These are phyloP conservation scores for Sclerotinia minor DNA, from an alignment of 2,329 filamentous ascomycete species.

Conservation along the genomic window DNA sequence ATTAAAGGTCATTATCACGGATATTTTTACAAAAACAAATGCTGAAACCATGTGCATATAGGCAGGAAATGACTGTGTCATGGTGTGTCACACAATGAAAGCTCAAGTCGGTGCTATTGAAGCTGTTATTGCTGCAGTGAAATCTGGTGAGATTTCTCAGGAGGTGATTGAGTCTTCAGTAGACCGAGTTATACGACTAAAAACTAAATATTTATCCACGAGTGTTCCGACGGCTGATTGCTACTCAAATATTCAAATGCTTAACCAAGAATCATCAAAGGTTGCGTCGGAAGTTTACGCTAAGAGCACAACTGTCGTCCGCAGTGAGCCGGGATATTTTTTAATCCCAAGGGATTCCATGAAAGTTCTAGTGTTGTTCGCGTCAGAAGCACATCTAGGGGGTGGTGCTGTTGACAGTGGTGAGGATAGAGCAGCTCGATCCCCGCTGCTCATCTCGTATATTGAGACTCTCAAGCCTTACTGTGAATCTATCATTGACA, in stretches of 20 bases:
- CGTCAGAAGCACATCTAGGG: constrained; percentile 41
- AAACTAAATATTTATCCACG: constrained; percentile 39
- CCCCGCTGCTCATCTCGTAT: constrained; percentile 42
- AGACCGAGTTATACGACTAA: constrained; percentile 43
- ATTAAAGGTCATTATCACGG: constrained; percentile 37
- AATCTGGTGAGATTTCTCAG: constrained; percentile 42
- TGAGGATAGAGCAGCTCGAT: constrained; percentile 41
- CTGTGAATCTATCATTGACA: constrained; percentile 38
- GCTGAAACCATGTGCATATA: constrained; percentile 6
- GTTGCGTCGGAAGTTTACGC: constrained; percentile 44
- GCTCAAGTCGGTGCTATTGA: constrained; percentile 46
- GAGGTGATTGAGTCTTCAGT: constrained; percentile 43
- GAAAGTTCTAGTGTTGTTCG: constrained; percentile 44
- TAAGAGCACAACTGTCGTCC: constrained; percentile 46
- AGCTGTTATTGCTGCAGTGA: constrained; percentile 43
- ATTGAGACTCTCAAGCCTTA: constrained; percentile 41
- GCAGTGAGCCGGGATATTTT: constrained; percentile 39
- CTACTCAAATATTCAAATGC: constrained; percentile 30
- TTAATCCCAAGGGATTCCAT: constrained; percentile 36
- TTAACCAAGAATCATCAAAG: constrained; percentile 29
- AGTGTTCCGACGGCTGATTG: constrained; percentile 38
- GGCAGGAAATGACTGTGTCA: constrained; percentile 48
- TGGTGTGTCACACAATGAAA: constrained; percentile 48
- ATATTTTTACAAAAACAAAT: neutral
- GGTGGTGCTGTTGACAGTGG: constrained; percentile 46